A percentile compares a stretch with the other conserved stretches of the same genome.
These are phyloP conservation scores for Cydonia oblonga DNA, from an alignment of 331 rosid genomes.

Conservation along the genomic window DNA sequence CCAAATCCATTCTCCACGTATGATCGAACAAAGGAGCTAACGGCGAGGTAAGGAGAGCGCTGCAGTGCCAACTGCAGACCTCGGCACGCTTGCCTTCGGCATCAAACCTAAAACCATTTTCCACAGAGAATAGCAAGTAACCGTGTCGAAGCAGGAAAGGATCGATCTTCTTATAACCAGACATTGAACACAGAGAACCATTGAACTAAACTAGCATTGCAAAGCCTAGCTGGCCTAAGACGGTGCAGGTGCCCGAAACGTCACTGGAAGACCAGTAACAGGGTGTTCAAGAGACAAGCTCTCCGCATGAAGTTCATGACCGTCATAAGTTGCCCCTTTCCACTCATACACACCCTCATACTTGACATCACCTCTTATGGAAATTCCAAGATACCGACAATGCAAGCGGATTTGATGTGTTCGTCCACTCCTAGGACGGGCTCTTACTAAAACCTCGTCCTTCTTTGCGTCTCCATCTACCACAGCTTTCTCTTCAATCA, in stretches of 20 bases:
- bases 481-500: slow-evolving; percentile 43
- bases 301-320: slow-evolving; percentile 91
- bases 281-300: slow-evolving; percentile 64
- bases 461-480: slow-evolving; percentile 11
- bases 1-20: neutral
- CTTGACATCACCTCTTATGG: slow-evolving; percentile 82
- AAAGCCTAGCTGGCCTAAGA: slow-evolving; percentile 43
- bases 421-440: slow-evolving; percentile 74
- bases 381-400: slow-evolving; percentile 78
- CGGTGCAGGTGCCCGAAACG: slow-evolving; percentile 55
- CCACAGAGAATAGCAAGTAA: neutral
- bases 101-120: neutral
- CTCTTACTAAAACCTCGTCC: slow-evolving; percentile 63
- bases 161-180: neutral
- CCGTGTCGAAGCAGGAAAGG: neutral
- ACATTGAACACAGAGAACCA: neutral
- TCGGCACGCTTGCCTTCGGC: neutral
- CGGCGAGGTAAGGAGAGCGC: neutral
- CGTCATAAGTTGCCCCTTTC: slow-evolving; percentile 31
- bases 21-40: neutral
- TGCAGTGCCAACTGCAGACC: neutral
- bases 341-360: slow-evolving; percentile 71
- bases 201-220: slow-evolving; percentile 5
- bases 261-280: slow-evolving; percentile 39
- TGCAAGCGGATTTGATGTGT: slow-evolving; percentile 90